Base-by-base conservation (phyloP, 805 yeast genomes). In the Blastobotrys robertii region DNA sequence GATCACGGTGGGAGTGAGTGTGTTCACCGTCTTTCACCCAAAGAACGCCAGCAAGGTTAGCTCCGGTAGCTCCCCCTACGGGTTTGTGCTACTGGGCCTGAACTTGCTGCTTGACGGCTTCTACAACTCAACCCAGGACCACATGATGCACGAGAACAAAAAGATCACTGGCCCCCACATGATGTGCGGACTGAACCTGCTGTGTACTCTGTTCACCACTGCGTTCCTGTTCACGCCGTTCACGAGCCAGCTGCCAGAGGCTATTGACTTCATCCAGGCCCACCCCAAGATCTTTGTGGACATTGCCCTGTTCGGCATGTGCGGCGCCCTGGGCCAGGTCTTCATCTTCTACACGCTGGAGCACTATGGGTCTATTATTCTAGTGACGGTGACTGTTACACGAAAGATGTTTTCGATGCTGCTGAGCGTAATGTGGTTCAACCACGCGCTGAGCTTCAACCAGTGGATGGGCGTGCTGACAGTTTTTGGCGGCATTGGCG, bases 321-420 rank as follows among this genome's bases (percentile, higher is more conserved):
- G 85, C 57, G 98, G 97, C 2, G 80, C 97, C 0, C 55, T 86
- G 22, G 99, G 99, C 11, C 97, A 92, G 62, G 75, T 88, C n/a
- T 92, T 94, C 64, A 85, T 92, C 35, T 92, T 88, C 58, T 63
- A 78, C 42, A 86, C 95, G 1, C 65, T 92, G 37, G 92, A 85
- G 52, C 72, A 76, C 45, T 92, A 84, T 58, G 95, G 90, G 39
- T 85, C 96, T 1, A 66, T 92, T 46, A 74, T 84, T 0, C 68
- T 92, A 43, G 87, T 90, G 25, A 90, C 95, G 34, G 90, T 94
- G 12, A 92, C 97, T 0, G 97, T 92, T 8, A 90, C 98, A 1
- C 73, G 99, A 53, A 92, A 92, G 57, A 90, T 92, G 96, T 68
- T 87, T 39, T 86, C 97, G 33, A 90, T 92, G 97, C 71, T 87